Conservation (phyloP, 441 rosid species). For the Macaranga tanarius region DNA sequence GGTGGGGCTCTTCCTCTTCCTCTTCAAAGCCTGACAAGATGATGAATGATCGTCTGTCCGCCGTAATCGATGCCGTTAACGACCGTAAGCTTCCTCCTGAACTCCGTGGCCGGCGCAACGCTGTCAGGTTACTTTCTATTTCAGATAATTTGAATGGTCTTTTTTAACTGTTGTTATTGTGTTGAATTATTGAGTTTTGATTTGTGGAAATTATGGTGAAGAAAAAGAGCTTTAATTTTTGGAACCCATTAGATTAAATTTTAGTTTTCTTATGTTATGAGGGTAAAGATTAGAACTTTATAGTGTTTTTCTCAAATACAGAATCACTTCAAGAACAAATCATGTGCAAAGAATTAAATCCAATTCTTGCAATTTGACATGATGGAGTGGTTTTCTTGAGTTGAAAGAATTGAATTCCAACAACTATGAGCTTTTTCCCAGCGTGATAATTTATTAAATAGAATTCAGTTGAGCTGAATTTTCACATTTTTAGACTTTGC, state of each 20-base stretch:
- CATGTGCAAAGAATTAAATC: too few species aligned
- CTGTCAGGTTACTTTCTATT: conserved; percentile 44
- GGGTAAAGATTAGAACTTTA: background rate
- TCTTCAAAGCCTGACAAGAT: conserved; percentile 52
- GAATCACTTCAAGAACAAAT: too few species aligned
- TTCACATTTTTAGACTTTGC: too few species aligned
- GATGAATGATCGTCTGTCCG: conserved; percentile 53
- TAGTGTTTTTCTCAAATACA: background rate
- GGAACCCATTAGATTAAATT: background rate
- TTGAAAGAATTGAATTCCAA: too few species aligned
- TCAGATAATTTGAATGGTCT: too few species aligned
- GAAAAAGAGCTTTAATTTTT: background rate
- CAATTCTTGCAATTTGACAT: too few species aligned
- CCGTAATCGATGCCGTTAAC: conserved; percentile 63
- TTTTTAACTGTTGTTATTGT: too few species aligned
- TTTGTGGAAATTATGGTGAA: background rate
- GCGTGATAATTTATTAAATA: too few species aligned
- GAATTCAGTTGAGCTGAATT: too few species aligned
- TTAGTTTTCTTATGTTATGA: background rate
- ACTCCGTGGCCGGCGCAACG: conserved; percentile 80
- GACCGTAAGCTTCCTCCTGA: conserved; percentile 89
- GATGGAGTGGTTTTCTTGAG: too few species aligned
- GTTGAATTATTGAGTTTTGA: too few species aligned
- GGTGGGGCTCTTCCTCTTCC: conserved; percentile 44
- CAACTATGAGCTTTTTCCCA: too few species aligned